phyloP scores from a whole-genome alignment of 352 stramenopile species.

The Blastocystis sp. region DNA sequence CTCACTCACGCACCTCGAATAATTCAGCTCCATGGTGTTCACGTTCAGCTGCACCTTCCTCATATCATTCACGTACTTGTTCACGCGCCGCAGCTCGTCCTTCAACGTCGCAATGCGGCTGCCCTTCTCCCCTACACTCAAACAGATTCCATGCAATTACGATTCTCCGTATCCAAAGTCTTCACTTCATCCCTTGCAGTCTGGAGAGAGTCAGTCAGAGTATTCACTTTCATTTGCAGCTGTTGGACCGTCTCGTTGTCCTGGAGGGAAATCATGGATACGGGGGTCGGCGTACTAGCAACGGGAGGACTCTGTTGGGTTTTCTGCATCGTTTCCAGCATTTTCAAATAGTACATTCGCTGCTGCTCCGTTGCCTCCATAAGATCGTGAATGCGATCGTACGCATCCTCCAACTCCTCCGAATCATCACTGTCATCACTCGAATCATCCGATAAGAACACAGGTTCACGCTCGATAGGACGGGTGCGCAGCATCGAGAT shows the following conservation, averaged over 20 bases:
- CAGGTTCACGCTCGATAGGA: neutral
- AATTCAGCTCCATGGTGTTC: neutral
- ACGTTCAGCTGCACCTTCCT: neutral
- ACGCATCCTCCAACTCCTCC: neutral
- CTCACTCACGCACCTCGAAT: neutral
- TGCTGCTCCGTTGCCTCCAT: constrained; percentile 8
- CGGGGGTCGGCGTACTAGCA: neutral
- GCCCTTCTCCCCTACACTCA: constrained; percentile 27
- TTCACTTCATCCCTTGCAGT: neutral
- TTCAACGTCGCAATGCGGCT: neutral
- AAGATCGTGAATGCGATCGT: constrained; percentile 34
- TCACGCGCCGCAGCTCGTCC: constrained; percentile 14
- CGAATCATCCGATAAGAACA: neutral
- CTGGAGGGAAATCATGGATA: neutral
- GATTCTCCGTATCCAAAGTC: constrained; percentile 13
- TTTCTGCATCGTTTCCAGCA: neutral
- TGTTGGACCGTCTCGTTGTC: neutral
- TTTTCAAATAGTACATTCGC: neutral
- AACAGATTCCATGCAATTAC: neutral
- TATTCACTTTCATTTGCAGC: neutral
- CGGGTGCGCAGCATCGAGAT: constrained; percentile 16
- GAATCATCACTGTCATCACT: neutral
- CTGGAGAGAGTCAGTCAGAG: neutral
- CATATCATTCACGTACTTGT: neutral
- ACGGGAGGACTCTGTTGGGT: too few relatives aligned